phyloP scores from a whole-genome alignment of 768 basidiomycete genomes.

The Tephrocybe rancida region DNA sequence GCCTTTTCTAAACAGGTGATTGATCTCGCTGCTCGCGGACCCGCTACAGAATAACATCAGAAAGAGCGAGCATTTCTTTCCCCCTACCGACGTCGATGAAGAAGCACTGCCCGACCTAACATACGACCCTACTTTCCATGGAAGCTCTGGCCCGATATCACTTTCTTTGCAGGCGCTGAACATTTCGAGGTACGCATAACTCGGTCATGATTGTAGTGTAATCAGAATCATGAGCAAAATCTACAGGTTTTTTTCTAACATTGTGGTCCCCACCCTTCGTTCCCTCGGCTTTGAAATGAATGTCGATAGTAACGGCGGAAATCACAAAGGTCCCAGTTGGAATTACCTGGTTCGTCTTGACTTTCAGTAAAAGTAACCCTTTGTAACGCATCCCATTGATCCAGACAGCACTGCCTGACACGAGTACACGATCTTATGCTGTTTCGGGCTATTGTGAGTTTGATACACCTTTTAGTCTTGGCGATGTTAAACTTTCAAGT shows the following conservation, averaged over 20 bases:
- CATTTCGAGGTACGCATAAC: constrained; percentile 7
- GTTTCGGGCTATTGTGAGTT: constrained; percentile 16
- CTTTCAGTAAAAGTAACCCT: too few species aligned
- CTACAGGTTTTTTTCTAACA: constrained; percentile 4
- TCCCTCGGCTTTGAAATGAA: constrained; percentile 11
- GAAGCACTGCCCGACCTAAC: constrained; percentile 3
- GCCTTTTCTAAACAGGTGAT: constrained; percentile 12
- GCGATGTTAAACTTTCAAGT: background rate
- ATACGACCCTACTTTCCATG: constrained; percentile 11
- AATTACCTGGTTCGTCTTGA: constrained; percentile 6
- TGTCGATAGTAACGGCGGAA: constrained; percentile 14
- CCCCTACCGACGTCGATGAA: constrained; percentile 5
- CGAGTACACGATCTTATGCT: constrained; percentile 15
- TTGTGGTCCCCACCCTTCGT: constrained; percentile 14
- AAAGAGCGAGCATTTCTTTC: constrained; percentile 18
- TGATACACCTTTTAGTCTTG: too few species aligned
- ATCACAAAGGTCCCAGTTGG: constrained; percentile 16
- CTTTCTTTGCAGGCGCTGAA: constrained; percentile 14
- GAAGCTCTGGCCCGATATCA: constrained; percentile 10
- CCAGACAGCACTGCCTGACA: constrained; percentile 12
- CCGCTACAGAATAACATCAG: background rate
- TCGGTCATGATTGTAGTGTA: background rate
- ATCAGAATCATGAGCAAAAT: background rate
- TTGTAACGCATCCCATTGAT: background rate
- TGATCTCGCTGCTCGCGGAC: background rate